Evolutionary conservation across 176 grass and related monocot genomes (phyloP).

Genomic region (Chrysopogon serrulatus): DNA sequence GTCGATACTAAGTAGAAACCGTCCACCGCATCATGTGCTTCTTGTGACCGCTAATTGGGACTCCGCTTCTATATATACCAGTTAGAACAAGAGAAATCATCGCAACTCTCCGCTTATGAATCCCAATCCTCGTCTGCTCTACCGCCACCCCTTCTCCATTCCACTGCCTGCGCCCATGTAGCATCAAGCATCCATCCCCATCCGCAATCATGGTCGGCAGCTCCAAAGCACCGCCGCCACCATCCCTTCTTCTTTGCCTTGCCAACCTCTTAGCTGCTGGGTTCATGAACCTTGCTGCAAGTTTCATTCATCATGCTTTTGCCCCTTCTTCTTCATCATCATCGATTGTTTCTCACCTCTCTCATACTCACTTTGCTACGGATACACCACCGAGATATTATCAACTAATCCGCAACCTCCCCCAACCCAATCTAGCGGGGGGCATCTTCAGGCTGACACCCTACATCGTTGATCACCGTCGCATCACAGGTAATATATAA

Average conservation of each 20-base stretch:
- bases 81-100: background rate
- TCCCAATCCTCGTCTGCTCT: background rate
- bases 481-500: background rate
- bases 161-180: too few species aligned
- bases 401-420: background rate
- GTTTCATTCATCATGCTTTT: background rate
- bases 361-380: background rate
- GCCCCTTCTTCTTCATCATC: background rate
- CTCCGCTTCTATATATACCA: background rate
- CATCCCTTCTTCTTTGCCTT: background rate
- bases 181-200: background rate
- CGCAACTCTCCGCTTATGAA: background rate
- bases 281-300: too few species aligned
- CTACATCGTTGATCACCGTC: too few species aligned
- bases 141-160: fast-evolving
- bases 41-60: background rate
- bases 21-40: background rate
- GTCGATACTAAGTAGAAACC: background rate
- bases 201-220: background rate
- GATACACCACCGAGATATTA: background rate
- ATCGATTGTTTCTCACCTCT: background rate
- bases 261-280: too few species aligned
- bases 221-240: background rate
- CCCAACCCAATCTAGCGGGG: background rate
- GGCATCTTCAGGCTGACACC: background rate